Evolutionary conservation across 768 basidiomycete species (phyloP).

Genomic region (Obba rivulosa): DNA sequence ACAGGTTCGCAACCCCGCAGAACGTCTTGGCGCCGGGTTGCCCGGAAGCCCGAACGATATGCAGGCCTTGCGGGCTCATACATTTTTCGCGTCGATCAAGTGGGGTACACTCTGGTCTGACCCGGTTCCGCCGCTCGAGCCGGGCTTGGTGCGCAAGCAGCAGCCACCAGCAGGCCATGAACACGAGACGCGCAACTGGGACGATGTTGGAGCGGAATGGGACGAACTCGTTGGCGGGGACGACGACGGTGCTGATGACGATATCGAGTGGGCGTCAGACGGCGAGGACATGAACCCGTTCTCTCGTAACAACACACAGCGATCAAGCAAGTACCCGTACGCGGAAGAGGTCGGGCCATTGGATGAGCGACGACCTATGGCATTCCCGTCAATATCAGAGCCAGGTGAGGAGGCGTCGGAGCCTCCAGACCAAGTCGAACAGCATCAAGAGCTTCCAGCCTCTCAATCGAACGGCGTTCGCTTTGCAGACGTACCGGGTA

Average conservation of each 20-base stretch:
- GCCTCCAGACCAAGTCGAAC: not conserved
- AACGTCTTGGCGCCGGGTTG: constrained; percentile 55
- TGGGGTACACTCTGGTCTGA: constrained; percentile 67
- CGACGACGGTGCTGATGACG: constrained; percentile 42
- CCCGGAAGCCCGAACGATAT: constrained; percentile 33
- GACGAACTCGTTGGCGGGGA: constrained; percentile 50
- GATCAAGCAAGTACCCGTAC: constrained; percentile 2
- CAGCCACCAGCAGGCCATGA: constrained; percentile 1
- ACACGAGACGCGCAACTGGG: constrained; percentile 1
- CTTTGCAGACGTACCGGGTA: constrained; percentile 7
- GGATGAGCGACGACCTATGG: constrained; percentile 35
- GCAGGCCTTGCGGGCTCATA: constrained; percentile 50
- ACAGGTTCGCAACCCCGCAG: constrained; percentile 51
- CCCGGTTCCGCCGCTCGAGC: constrained; percentile 51
- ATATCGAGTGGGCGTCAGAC: constrained; percentile 50
- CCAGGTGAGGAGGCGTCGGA: constrained; percentile 3
- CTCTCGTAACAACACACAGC: too few species aligned
- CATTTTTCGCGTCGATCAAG: constrained; percentile 52
- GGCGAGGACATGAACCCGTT: constrained; percentile 26
- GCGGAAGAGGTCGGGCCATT: constrained; percentile 38
- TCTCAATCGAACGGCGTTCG: constrained; percentile 15
- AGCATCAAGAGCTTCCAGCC: not conserved
- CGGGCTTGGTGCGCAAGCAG: constrained; percentile 49
- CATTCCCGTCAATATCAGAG: constrained; percentile 12
- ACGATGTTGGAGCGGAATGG: constrained; percentile 37